phyloP scores from a whole-genome alignment of 805 yeast species.

The Myxozyma sirexii region DNA sequence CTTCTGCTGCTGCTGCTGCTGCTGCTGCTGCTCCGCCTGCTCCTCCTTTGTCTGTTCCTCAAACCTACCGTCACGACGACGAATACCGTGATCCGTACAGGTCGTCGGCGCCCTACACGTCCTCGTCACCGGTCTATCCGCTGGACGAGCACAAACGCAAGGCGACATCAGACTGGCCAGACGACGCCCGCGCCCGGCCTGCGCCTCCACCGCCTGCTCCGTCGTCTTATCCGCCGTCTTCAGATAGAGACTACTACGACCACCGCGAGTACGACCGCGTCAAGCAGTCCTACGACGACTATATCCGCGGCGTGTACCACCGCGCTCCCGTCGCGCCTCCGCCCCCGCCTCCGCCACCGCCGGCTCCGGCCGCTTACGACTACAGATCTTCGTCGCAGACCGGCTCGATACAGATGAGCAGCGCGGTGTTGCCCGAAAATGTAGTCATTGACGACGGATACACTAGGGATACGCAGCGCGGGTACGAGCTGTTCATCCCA shows the following conservation, averaged over 20 bases:
- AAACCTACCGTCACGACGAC: conserved; percentile 1
- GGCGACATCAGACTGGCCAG: conserved; percentile 5
- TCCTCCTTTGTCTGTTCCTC: not conserved
- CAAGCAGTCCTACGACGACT: conserved; percentile 9
- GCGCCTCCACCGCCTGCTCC: conserved; percentile 1
- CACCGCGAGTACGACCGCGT: too few relatives aligned
- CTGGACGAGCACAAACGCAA: conserved; percentile 20
- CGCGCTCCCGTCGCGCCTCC: not conserved
- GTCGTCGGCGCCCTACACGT: not conserved
- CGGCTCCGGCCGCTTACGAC: not conserved
- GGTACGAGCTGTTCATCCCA: conserved; percentile 29
- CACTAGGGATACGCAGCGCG: conserved; percentile 26
- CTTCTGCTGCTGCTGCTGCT: conserved; percentile 3
- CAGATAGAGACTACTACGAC: conserved; percentile 3
- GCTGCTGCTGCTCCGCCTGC: not conserved
- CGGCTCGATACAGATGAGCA: conserved; percentile 9
- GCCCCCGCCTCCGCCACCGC: conserved; percentile 9
- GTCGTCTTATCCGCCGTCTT: not conserved
- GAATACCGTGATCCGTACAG: conserved; percentile 6
- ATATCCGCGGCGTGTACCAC: not conserved
- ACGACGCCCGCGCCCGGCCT: conserved; percentile 3
- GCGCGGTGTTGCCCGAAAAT: conserved; percentile 8
- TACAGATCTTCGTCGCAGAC: not conserved
- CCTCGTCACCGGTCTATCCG: conserved; percentile 2
- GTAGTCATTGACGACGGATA: conserved; percentile 27